Evolutionary conservation across 805 yeast genomes (phyloP), one percentile per base, ranked within the genome.

Genomic region (Kurtzmaniella fragi): DNA sequence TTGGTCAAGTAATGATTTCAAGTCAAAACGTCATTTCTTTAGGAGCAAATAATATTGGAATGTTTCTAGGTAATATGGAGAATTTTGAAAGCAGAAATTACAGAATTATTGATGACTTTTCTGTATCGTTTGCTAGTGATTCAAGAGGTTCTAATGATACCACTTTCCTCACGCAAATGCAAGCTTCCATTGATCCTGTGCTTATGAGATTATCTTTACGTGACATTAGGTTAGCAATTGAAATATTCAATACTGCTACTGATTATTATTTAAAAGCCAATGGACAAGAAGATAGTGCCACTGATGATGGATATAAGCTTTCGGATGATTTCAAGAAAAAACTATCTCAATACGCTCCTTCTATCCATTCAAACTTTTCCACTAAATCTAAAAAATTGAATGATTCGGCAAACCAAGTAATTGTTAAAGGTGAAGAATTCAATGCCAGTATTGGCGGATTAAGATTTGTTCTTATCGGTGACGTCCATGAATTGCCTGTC

Each of bases 401-500:
- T 9, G 35, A 40, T 1, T 48, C 54, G 5, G 32, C 45, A 5
- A 41, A 43, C 3, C 58, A 54, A 17, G 55, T 68, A 3, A 53
- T 82, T 2, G 64, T 86, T 5, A 76, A 77, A 42, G 85, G 83
- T 1, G 97, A 90, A 57, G 78, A 75, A 32, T 60, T 88, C 34
- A 68, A 61, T 32, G 82, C 82, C 0, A 76, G 76, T 34, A 59
- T 87, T 42, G 87, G 84, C 12, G 96, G 96, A 0, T 54, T 85
- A 44, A 70, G 96, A 44, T 59, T 89, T 35, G 95, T 90, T 2
- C 63, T 90, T 37, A 84, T 90, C 45, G 96, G 96, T 56, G 95
- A 87, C 56, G 82, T 86, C 33, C 93, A 89, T 54, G 97, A 90
- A 56, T 68, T 90, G 46, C 97, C 98, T 0, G 82, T 89, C 29